phyloP scores from a whole-genome alignment of 345 rosid species.

The Garcia nutans region DNA sequence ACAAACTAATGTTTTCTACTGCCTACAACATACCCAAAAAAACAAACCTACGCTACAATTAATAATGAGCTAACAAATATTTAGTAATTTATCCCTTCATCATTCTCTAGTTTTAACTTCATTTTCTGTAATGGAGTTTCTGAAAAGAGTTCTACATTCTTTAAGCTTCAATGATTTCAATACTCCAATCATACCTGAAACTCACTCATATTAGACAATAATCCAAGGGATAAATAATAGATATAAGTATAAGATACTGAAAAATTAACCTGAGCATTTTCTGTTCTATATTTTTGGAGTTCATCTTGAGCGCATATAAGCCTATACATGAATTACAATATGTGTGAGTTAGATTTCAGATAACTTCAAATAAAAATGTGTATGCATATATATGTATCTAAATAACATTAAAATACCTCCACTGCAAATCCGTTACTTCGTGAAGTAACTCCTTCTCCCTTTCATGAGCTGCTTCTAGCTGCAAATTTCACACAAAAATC shows the following conservation, averaged over 20 bases:
- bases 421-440: conserved; percentile 80
- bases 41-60: conserved; percentile 21
- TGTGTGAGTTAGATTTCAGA: neutral
- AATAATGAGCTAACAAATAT: neutral
- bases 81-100: neutral
- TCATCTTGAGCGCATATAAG: conserved; percentile 83
- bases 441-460: conserved; percentile 88
- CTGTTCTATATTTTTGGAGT: conserved; percentile 73
- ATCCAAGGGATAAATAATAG: neutral
- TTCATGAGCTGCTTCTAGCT: conserved; percentile 92
- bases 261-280: conserved; percentile 51
- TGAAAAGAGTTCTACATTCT: conserved; percentile 12
- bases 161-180: neutral
- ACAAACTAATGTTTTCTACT: conserved; percentile 6
- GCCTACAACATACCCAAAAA: conserved; percentile 1
- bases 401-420: conserved; percentile 54
- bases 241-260: neutral
- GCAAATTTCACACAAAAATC: conserved; percentile 16
- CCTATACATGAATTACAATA: conserved; percentile 38
- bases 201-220: conserved; percentile 12
- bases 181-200: conserved; percentile 31
- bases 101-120: neutral
- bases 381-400: neutral
- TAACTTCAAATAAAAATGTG: neutral
- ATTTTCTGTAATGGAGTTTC: neutral